Evolutionary conservation across 805 yeast genomes (phyloP).

Genomic region (Nakazawaea pomicola): DNA sequence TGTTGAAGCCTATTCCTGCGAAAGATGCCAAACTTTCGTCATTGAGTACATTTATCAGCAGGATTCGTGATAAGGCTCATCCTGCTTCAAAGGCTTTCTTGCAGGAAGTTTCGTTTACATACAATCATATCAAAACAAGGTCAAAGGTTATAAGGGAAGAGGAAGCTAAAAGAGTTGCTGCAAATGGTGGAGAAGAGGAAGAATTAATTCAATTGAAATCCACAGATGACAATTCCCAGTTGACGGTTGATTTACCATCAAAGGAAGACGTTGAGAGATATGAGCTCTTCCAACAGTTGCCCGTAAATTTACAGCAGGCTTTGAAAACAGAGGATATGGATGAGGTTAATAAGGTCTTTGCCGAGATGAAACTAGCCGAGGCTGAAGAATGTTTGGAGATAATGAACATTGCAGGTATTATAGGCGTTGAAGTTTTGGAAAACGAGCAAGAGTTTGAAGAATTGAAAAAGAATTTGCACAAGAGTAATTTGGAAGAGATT

Average conservation of each 20-base stretch:
- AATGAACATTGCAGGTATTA: slow-evolving; percentile 76
- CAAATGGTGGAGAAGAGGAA: slow-evolving; percentile 49
- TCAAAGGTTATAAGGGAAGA: slow-evolving; percentile 64
- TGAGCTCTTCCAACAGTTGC: slow-evolving; percentile 53
- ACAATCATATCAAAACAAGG: slow-evolving; percentile 68
- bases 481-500: slow-evolving; percentile 14
- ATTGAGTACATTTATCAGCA: slow-evolving; percentile 62
- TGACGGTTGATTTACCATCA: slow-evolving; percentile 63
- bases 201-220: slow-evolving; percentile 85
- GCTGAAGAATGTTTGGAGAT: slow-evolving; percentile 75
- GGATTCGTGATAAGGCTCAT: slow-evolving; percentile 44
- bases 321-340: slow-evolving; percentile 67
- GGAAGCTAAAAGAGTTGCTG: slow-evolving; percentile 26
- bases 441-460: slow-evolving; percentile 70
- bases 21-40: slow-evolving; percentile 28
- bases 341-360: slow-evolving; percentile 79
- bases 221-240: slow-evolving; percentile 75
- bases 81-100: slow-evolving; percentile 69
- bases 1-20: slow-evolving; percentile 21
- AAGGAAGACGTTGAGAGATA: slow-evolving; percentile 45
- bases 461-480: slow-evolving; percentile 43
- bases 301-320: slow-evolving; percentile 66
- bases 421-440: slow-evolving; percentile 72
- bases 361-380: slow-evolving; percentile 61
- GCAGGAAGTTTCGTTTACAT: slow-evolving; percentile 71